Base-by-base conservation (phyloP, 2,329 filamentous ascomycete genomes). In the Coniochaeta sp. region DNA sequence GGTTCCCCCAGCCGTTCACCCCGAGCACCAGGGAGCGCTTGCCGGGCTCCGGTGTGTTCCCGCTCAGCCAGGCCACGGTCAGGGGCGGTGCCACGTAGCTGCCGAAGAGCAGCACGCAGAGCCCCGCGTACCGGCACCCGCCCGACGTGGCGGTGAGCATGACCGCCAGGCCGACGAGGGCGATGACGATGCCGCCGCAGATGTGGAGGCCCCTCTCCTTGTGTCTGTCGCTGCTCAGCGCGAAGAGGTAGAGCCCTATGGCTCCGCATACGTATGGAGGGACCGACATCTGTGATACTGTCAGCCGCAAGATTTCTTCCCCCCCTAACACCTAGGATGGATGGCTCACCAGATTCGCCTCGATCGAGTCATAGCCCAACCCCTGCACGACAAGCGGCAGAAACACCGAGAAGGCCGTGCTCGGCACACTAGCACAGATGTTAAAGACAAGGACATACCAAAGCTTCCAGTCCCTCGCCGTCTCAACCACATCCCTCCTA, bases 401-500 rank as follows among this genome's bases (percentile, higher is more conserved):
- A 60, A 73, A 73, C 19, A 73, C 68, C 1, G 69, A 67, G 43
- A 73, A 73, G 2, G 71, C 72, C 33, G 64, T 67, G 26, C 63
- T 63, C 0, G 72, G 71, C 22, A 73, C 66, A 43, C 70, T 68
- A 52, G 70, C 69, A 61, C 66, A 67, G 47, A 73, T 72, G 63
- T 73, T 73, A 60, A 70, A 66, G 12, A 62, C 55, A 44, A 74
- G 56, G 22, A 72, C 58, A 38, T 64, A 73, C 72, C 72, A 74
- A 26, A 74, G 58, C 63, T 74, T 74, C 71, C 72, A 72, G 63
- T 75, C 73, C 16, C 60, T 65, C 34, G 67, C 64, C 0, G 71
- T 72, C 57, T 74, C 71, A n/a, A 70, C 43, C 2, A 73, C 57
- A 58, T 75, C 73, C 12, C 66, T 63, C 58, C 58, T 63, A 5